A percentile compares a stretch with the other conserved stretches of the same genome.
phyloP scores from a whole-genome alignment of 148 eudicot genomes.

The Hydrangea macrophylla region DNA sequence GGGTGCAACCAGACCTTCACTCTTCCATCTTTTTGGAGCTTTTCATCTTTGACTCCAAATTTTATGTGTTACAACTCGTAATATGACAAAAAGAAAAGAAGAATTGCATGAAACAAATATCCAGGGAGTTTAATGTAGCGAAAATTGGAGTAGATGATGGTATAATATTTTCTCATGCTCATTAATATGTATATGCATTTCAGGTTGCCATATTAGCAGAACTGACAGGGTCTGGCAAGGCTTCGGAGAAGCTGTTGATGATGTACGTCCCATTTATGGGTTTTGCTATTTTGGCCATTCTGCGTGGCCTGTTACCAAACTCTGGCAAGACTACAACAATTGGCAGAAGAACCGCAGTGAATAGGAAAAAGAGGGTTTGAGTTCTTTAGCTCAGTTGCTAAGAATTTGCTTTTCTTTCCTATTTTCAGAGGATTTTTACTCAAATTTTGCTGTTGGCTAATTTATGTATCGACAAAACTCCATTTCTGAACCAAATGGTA shows the following conservation, averaged over 20 bases:
- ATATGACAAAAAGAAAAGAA: neutral
- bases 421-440: neutral
- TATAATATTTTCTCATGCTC: neutral
- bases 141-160: neutral
- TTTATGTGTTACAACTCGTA: no score
- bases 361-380: conserved; percentile 72
- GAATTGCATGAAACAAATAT: neutral
- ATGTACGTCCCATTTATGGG: conserved; percentile 67
- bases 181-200: conserved; percentile 6
- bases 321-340: conserved; percentile 36
- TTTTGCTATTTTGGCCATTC: conserved; percentile 47
- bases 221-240: conserved; percentile 42
- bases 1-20: no score
- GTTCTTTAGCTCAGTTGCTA: neutral
- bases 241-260: conserved; percentile 59
- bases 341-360: conserved; percentile 30
- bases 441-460: conserved; percentile 1
- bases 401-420: neutral
- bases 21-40: no score
- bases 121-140: neutral
- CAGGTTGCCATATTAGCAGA: conserved; percentile 72
- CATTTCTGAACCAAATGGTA: neutral
- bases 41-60: no score
- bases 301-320: conserved; percentile 55
- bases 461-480: neutral